Evolutionary conservation across 306 rosid species (phyloP).

Genomic region (Medicago arabica): DNA sequence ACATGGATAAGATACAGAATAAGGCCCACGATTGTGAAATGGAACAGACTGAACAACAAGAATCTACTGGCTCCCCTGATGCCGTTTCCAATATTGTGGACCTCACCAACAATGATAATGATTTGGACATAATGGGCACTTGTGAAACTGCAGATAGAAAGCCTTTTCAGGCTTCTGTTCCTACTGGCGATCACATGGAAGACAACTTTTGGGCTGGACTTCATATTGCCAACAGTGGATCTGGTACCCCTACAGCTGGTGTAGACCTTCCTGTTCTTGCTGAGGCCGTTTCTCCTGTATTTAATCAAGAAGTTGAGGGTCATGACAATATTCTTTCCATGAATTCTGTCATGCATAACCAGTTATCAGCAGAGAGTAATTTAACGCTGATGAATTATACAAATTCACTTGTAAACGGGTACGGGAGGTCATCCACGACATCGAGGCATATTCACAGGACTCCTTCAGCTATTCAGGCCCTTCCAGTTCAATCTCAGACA

Average conservation of each 20-base stretch:
- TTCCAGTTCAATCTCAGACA: slow-evolving; percentile 64
- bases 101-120: too few relatives aligned
- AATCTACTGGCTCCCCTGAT: slow-evolving; percentile 37
- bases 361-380: slow-evolving; percentile 41
- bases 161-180: slow-evolving; percentile 46
- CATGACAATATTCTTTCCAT: slow-evolving; percentile 35
- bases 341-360: slow-evolving; percentile 42
- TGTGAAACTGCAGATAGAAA: slow-evolving; percentile 63
- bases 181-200: slow-evolving; percentile 44
- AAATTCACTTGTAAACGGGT: too few relatives aligned
- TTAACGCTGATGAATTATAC: too few relatives aligned
- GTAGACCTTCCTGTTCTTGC: slow-evolving; percentile 46
- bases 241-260: slow-evolving; percentile 39
- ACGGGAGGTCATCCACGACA: slow-evolving; percentile 13
- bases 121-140: slow-evolving; percentile 5
- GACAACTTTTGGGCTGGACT: slow-evolving; percentile 53
- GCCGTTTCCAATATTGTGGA: slow-evolving; percentile 8
- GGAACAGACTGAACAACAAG: slow-evolving; percentile 53
- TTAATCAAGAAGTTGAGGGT: slow-evolving; percentile 57
- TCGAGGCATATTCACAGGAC: slow-evolving; percentile 52
- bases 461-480: slow-evolving; percentile 80
- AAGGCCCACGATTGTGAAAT: slow-evolving; percentile 41
- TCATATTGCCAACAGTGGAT: too few relatives aligned
- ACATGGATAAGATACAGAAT: slow-evolving; percentile 46
- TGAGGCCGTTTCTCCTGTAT: slow-evolving; percentile 48